phyloP scores from a whole-genome alignment of 2,329 filamentous ascomycete species.

The Fusarium penzigii region DNA sequence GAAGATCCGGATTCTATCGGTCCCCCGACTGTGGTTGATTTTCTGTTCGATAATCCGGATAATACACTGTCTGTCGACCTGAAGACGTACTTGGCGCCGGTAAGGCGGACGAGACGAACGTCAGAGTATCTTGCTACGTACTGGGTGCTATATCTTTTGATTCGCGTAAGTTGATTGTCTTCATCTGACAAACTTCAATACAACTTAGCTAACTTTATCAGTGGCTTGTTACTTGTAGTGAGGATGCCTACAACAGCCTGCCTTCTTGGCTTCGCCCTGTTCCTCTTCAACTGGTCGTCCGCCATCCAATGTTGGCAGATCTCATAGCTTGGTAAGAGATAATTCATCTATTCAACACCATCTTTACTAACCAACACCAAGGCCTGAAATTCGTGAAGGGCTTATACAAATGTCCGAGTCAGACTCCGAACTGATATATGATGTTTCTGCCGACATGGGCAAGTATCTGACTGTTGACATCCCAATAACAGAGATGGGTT shows the following conservation, averaged over 20 bases:
- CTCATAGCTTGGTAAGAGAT: conserved; percentile 5
- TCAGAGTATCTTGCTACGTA: not conserved
- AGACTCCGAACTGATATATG: not conserved
- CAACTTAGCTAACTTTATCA: not conserved
- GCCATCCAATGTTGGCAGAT: conserved; percentile 6
- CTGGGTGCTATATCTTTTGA: conserved; percentile 4
- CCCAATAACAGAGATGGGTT: not conserved
- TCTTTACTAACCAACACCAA: not conserved
- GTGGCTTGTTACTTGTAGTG: conserved; percentile 6
- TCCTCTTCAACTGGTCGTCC: conserved; percentile 4
- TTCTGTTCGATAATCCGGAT: not conserved
- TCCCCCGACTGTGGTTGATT: not conserved
- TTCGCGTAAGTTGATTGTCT: conserved; percentile 1
- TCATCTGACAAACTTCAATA: no score
- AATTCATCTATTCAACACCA: not conserved
- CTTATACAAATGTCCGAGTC: conserved; percentile 7
- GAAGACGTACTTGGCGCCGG: not conserved
- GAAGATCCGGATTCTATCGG: not conserved
- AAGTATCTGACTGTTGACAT: conserved; percentile 5
- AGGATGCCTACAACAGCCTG: conserved; percentile 6
- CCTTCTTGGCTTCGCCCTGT: conserved; percentile 5
- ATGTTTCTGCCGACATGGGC: not conserved
- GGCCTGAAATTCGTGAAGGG: conserved; percentile 7
- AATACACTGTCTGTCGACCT: conserved; percentile 2
- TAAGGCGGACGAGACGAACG: not conserved